phyloP scores from a whole-genome alignment of 2,329 filamentous ascomycete genomes.

The Geoglossum cookeanum region DNA sequence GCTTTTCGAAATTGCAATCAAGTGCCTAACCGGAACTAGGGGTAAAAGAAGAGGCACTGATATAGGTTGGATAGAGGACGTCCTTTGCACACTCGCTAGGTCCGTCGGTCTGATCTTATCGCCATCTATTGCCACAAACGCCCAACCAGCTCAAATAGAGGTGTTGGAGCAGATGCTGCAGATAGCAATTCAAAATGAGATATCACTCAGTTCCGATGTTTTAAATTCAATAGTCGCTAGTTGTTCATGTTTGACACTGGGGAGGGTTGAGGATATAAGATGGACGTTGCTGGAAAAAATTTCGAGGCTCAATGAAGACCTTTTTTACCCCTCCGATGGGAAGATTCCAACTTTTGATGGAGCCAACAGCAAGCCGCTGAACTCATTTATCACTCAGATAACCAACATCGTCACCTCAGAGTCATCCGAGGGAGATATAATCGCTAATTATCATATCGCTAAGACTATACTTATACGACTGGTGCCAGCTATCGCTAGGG shows the following conservation, averaged over 20 bases:
- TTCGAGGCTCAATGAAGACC: slow-evolving; percentile 1
- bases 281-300: slow-evolving; percentile 3
- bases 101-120: background rate
- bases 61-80: slow-evolving; percentile 2
- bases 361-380: background rate
- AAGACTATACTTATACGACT: slow-evolving; percentile 1
- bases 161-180: slow-evolving; percentile 2
- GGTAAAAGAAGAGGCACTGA: background rate
- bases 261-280: background rate
- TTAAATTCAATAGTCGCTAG: background rate
- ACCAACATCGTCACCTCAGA: background rate
- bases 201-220: slow-evolving; percentile 1
- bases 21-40: background rate
- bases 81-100: slow-evolving; percentile 1
- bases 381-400: slow-evolving; percentile 2
- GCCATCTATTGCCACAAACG: background rate
- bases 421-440: background rate
- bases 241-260: background rate
- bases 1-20: slow-evolving; percentile 1
- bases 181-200: background rate
- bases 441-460: background rate
- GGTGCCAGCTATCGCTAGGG: background rate
- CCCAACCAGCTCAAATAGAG: background rate
- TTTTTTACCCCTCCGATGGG: background rate
- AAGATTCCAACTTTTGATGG: background rate